A percentile compares a stretch with the other conserved stretches of the same genome.
These are phyloP conservation scores for Vitis hybrid DNA, from an alignment of 177 flowering plant species.

Conservation along the genomic window DNA sequence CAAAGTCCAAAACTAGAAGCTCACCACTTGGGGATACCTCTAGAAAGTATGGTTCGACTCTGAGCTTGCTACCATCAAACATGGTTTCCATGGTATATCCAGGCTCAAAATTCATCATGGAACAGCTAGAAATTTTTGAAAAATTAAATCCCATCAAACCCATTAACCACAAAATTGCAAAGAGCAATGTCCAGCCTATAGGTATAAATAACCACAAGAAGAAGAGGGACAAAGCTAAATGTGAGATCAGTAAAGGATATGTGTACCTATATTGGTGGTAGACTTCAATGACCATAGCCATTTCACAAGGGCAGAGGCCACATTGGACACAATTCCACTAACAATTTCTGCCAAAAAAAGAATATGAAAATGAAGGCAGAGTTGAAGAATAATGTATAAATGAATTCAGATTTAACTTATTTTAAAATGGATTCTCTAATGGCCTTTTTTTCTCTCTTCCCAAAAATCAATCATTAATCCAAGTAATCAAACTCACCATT, in stretches of 20 bases:
- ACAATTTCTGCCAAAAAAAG: constrained; percentile 31
- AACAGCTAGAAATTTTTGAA: constrained; percentile 33
- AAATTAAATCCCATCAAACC: too few relatives aligned
- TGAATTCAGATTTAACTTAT: neutral
- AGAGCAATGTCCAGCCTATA: neutral
- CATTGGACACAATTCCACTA: constrained; percentile 38
- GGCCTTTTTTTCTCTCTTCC: too few relatives aligned
- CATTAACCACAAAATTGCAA: neutral
- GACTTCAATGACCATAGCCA: constrained; percentile 49
- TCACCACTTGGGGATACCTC: constrained; percentile 39
- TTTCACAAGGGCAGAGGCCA: constrained; percentile 37
- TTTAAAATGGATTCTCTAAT: too few relatives aligned
- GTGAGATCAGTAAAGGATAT: neutral
- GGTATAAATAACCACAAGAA: neutral
- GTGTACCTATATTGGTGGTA: constrained; percentile 24
- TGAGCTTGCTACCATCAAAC: constrained; percentile 46
- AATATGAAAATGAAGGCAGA: neutral
- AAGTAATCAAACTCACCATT: too few relatives aligned
- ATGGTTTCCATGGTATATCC: constrained; percentile 49
- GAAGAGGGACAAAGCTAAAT: neutral
- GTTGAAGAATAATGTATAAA: neutral
- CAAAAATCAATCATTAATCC: too few relatives aligned
- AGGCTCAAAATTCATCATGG: constrained; percentile 43
- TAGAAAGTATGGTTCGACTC: constrained; percentile 39
- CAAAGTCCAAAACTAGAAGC: constrained; percentile 41